Evolutionary conservation across 1,139 yeast genomes (phyloP).

Genomic region (Blastobotrys illinoisensis): DNA sequence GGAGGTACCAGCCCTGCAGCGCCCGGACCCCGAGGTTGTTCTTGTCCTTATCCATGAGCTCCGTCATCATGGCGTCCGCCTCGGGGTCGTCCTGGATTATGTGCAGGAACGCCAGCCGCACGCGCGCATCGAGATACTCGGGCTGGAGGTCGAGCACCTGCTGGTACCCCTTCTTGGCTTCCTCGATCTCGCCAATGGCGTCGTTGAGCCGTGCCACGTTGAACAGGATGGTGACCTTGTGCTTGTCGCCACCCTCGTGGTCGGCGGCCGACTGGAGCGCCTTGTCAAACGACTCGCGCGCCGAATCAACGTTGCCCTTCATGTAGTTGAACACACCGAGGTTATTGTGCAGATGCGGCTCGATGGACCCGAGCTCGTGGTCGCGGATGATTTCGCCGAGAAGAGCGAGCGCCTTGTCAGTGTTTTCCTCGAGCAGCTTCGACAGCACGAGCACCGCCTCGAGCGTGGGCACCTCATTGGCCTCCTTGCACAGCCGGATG

Average conservation of each 20-base stretch:
- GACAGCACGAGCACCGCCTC: conserved; percentile 68
- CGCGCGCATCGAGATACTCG: conserved; percentile 67
- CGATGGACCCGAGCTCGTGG: conserved; percentile 41
- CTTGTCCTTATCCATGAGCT: conserved; percentile 48
- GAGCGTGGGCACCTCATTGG: conserved; percentile 58
- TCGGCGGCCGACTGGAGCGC: conserved; percentile 40
- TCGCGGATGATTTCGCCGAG: conserved; percentile 54
- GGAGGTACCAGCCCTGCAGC: conserved; percentile 85
- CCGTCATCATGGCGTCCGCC: conserved; percentile 48
- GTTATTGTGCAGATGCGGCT: conserved; percentile 71
- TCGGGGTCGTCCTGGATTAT: conserved; percentile 34
- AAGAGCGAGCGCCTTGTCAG: conserved; percentile 46
- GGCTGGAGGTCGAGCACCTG: conserved; percentile 57
- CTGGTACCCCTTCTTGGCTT: conserved; percentile 50
- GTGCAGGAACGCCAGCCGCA: conserved; percentile 59
- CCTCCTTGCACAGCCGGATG: conserved; percentile 51
- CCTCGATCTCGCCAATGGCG: conserved; percentile 38
- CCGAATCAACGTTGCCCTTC: conserved; percentile 52
- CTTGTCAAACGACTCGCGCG: conserved; percentile 45
- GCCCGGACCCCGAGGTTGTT: conserved; percentile 80
- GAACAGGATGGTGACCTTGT: conserved; percentile 31
- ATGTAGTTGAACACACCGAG: conserved; percentile 79
- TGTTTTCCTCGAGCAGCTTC: conserved; percentile 55
- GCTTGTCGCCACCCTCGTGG: conserved; percentile 13
- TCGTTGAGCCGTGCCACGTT: conserved; percentile 40